phyloP scores from a whole-genome alignment of 2,329 filamentous ascomycete genomes.

The Penicillium verrucosum region DNA sequence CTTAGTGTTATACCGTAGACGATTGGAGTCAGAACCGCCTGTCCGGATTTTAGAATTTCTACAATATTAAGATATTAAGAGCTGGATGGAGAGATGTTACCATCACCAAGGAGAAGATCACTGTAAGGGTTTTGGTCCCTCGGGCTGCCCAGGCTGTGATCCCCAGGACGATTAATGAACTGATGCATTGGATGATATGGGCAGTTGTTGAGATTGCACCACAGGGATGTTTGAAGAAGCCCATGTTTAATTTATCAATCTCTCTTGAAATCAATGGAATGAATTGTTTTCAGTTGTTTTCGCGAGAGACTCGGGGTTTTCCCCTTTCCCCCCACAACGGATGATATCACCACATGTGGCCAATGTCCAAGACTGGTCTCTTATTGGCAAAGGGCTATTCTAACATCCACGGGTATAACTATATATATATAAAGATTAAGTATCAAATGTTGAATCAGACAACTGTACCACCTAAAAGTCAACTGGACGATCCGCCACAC shows the following conservation, averaged over 20 bases:
- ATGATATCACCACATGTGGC: conserved; percentile 8
- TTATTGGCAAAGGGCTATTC: neutral
- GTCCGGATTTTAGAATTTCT: neutral
- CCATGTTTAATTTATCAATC: neutral
- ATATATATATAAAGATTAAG: neutral
- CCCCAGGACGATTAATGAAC: conserved; percentile 19
- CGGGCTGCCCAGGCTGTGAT: conserved; percentile 21
- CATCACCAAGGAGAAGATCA: conserved; percentile 17
- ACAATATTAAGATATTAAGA: neutral
- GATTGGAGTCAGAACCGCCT: conserved; percentile 13
- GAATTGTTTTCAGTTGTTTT: neutral
- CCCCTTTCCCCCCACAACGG: neutral
- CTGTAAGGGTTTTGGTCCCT: conserved; percentile 17
- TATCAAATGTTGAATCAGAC: neutral
- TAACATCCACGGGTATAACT: neutral
- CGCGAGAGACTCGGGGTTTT: neutral
- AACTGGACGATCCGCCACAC: neutral
- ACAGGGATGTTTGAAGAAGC: conserved; percentile 10
- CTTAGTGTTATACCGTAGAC: conserved; percentile 1
- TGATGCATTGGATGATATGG: conserved; percentile 11
- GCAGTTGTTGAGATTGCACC: conserved; percentile 9
- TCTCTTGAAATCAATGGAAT: neutral
- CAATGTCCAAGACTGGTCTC: neutral
- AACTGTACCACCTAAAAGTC: neutral
- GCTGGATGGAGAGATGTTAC: conserved; percentile 6